Conservation (phyloP, 192 early-diverging fungal genomes). For the Spinellus fusiger region DNA sequence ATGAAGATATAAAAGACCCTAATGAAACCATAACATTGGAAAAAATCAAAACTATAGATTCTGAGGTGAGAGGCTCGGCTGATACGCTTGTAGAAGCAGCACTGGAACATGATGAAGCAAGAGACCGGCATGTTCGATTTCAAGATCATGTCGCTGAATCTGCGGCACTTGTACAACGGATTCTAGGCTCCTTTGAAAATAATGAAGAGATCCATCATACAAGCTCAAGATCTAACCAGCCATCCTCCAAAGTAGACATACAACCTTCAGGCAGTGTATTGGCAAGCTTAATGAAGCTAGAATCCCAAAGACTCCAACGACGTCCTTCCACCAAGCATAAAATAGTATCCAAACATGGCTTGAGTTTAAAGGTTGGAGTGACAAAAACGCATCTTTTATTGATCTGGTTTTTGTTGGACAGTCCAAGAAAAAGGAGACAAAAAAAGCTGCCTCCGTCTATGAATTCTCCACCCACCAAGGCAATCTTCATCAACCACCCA, state of each 20-base stretch:
- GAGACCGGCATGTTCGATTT: constrained; percentile 26
- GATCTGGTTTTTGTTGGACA: background rate
- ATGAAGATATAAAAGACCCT: background rate
- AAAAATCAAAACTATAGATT: background rate
- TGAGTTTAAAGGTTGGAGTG: background rate
- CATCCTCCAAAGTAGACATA: background rate
- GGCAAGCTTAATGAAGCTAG: constrained; percentile 26
- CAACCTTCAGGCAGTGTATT: constrained; percentile 18
- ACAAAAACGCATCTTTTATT: background rate
- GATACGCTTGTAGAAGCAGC: constrained; percentile 24
- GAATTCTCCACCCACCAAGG: background rate
- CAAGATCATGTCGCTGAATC: constrained; percentile 28
- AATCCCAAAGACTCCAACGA: constrained; percentile 14
- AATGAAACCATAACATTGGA: background rate
- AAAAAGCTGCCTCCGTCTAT: background rate
- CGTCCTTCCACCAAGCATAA: background rate
- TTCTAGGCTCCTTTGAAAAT: constrained; percentile 7
- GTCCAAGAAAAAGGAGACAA: background rate
- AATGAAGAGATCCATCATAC: background rate
- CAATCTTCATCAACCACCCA: background rate
- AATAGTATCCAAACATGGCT: background rate
- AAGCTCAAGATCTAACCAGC: background rate
- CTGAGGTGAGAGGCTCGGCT: constrained; percentile 6
- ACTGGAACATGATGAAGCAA: constrained; percentile 16
- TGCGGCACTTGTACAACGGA: constrained; percentile 21